Percentiles rank a stretch among this genome's conserved stretches.
Evolutionary conservation across 2,329 filamentous ascomycete genomes (phyloP).

Genomic region (Alternaria panax): DNA sequence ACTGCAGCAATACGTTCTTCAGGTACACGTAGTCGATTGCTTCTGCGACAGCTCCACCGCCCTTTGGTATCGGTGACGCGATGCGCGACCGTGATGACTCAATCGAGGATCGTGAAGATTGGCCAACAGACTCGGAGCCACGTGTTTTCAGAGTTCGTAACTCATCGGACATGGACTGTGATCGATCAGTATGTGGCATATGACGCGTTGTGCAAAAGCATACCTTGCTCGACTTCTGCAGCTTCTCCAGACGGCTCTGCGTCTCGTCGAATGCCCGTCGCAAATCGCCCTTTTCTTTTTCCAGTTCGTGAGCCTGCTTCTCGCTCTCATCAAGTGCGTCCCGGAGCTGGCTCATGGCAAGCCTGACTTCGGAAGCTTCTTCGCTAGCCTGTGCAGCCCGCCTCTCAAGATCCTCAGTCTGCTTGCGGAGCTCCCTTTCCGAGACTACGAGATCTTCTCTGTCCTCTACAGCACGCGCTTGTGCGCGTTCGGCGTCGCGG

Average conservation of each 20-base stretch:
- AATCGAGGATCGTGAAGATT: slow-evolving; percentile 66
- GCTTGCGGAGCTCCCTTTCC: slow-evolving; percentile 76
- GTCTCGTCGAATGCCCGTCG: slow-evolving; percentile 80
- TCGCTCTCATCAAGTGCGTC: slow-evolving; percentile 87
- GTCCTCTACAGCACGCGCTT: slow-evolving; percentile 74
- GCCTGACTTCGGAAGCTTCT: slow-evolving; percentile 77
- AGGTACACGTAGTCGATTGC: slow-evolving; percentile 71
- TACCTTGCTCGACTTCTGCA: slow-evolving; percentile 71
- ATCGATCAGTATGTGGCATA: slow-evolving; percentile 23
- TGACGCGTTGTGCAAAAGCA: neutral
- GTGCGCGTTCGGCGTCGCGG: slow-evolving; percentile 80
- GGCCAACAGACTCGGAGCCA: slow-evolving; percentile 54
- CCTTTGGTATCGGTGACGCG: slow-evolving; percentile 57
- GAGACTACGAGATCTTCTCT: slow-evolving; percentile 78
- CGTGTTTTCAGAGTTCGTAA: slow-evolving; percentile 58
- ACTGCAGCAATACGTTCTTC: slow-evolving; percentile 82
- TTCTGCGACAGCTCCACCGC: slow-evolving; percentile 39
- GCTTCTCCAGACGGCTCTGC: slow-evolving; percentile 77
- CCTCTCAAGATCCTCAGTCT: slow-evolving; percentile 78
- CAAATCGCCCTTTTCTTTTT: slow-evolving; percentile 81
- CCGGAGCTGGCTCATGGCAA: slow-evolving; percentile 78
- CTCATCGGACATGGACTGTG: slow-evolving; percentile 64
- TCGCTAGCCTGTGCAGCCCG: slow-evolving; percentile 71
- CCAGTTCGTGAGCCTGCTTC: slow-evolving; percentile 79
- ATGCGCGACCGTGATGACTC: slow-evolving; percentile 60